phyloP scores from a whole-genome alignment of 495 filamentous ascomycete genomes.

The Aspergillus heteromorphus region DNA sequence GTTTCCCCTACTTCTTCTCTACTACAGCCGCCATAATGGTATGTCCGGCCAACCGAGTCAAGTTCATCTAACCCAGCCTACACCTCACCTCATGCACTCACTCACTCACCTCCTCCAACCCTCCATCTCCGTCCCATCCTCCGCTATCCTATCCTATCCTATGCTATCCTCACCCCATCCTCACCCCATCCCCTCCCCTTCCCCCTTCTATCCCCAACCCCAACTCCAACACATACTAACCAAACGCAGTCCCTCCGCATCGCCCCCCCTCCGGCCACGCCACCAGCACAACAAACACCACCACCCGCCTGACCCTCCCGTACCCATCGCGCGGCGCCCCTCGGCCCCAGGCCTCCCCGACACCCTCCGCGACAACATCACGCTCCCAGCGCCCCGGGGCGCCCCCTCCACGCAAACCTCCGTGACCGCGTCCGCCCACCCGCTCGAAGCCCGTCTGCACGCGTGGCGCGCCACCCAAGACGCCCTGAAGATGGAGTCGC shows the following conservation, averaged over 20 bases:
- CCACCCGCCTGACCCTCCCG: constrained; percentile 33
- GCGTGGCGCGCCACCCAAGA: constrained; percentile 84
- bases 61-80: too few species aligned
- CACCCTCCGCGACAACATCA: constrained; percentile 77
- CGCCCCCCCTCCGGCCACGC: constrained; percentile 61
- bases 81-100: too few species aligned
- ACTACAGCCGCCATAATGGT: too few species aligned
- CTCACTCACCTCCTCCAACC: too few species aligned
- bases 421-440: constrained; percentile 63
- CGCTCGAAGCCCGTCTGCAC: constrained; percentile 82
- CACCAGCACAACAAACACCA: constrained; percentile 53
- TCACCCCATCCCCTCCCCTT: not conserved
- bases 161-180: not conserved
- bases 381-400: constrained; percentile 42
- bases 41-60: too few species aligned
- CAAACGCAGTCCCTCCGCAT: constrained; percentile 77
- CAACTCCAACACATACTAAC: constrained; percentile 14
- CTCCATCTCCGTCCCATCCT: too few species aligned
- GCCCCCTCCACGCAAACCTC: constrained; percentile 39
- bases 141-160: not conserved
- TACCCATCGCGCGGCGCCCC: constrained; percentile 61
- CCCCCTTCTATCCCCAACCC: not conserved
- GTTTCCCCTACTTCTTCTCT: too few species aligned
- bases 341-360: constrained; percentile 90
- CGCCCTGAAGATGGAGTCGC: constrained; percentile 74